Evolutionary conservation across 352 stramenopile species (phyloP), one percentile per base, ranked within the genome.

Genomic region (Phytophthora agathidicida): DNA sequence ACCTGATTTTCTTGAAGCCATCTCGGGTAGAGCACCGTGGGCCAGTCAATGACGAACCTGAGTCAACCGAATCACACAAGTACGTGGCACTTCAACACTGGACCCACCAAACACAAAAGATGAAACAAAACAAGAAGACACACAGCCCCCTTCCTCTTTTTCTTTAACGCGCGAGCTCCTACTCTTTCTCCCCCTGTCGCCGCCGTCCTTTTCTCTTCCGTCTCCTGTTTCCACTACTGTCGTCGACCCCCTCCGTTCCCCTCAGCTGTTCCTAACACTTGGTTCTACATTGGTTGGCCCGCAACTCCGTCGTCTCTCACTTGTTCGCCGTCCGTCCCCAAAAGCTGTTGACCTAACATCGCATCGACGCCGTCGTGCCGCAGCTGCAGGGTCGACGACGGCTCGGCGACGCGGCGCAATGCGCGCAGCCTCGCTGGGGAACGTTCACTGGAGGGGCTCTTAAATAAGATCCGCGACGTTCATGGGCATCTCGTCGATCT

Each of bases 401-500:
- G 11, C 54, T 38, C 26, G 33, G 41, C 39, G 49, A 56, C 32
- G 23, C 43, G 44, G 20, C 47, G 46, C 50, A 33, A 54, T 33
- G 53, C 31, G 20, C 31, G 50, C 36, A 45, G 36, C 14, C 32
- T 46, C 22, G 52, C 57, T 66, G 57, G 52, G 47, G 51, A 68
- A 64, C 57, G 58, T 26, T 73, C 44, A 45, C 38, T 62, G 7
- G 19, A 55, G 54, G 43, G 61, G 45, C 44, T 68, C 77, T 89
- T 99, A 99, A 90, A 99, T 98, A 80, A 99, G 93, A 91, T 99
- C 97, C 54, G 93, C 96, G 57, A 99, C 96, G 81, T 99, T 98
- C 87, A 98, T 98, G 57, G 98, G 98, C 96, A 99, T 99, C 83
- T 99, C 97, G 65, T 97, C 94, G 73, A 99, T 99, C 73, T 99